Evolutionary conservation across 768 basidiomycete genomes (phyloP).

Genomic region (Astraeus odoratus): DNA sequence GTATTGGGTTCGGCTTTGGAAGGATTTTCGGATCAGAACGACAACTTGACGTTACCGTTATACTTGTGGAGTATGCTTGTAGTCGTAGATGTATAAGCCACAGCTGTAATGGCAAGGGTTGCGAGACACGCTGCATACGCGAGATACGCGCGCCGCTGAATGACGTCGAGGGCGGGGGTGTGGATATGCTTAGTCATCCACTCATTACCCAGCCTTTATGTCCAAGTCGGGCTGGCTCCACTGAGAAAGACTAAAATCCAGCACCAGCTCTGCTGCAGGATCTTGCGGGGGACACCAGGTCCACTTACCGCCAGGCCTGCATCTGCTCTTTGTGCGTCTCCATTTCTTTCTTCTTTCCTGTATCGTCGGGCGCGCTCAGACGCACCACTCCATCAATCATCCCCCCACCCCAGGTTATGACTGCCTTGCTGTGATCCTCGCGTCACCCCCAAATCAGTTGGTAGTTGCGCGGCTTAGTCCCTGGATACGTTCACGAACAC

Average conservation of each 20-base stretch:
- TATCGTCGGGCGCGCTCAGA: not conserved
- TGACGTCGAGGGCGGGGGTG: slow-evolving; percentile 6
- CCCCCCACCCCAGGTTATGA: slow-evolving; percentile 3
- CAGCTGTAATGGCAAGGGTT: not conserved
- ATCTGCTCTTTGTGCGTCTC: too few relatives aligned
- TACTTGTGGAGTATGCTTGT: slow-evolving; percentile 91
- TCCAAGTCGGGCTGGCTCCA: not conserved
- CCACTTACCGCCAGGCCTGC: too few relatives aligned
- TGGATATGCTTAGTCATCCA: slow-evolving; percentile 11
- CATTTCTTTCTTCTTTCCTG: not conserved
- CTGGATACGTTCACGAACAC: not conserved
- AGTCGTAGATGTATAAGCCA: slow-evolving; percentile 37
- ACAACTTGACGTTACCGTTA: slow-evolving; percentile 93
- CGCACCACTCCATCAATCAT: not conserved
- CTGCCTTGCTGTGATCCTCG: slow-evolving; percentile 6
- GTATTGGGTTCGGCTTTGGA: slow-evolving; percentile 78
- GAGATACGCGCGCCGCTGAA: not conserved
- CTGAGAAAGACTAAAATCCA: not conserved
- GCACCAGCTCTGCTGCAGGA: not conserved
- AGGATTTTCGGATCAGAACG: slow-evolving; percentile 92
- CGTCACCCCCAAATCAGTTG: not conserved
- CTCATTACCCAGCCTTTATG: not conserved
- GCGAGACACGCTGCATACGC: not conserved
- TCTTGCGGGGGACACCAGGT: too few relatives aligned
- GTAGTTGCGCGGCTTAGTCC: not conserved